These are phyloP conservation scores for Crithidia sp. DNA, from an alignment of 208 protist genomes.

Conservation along the genomic window DNA sequence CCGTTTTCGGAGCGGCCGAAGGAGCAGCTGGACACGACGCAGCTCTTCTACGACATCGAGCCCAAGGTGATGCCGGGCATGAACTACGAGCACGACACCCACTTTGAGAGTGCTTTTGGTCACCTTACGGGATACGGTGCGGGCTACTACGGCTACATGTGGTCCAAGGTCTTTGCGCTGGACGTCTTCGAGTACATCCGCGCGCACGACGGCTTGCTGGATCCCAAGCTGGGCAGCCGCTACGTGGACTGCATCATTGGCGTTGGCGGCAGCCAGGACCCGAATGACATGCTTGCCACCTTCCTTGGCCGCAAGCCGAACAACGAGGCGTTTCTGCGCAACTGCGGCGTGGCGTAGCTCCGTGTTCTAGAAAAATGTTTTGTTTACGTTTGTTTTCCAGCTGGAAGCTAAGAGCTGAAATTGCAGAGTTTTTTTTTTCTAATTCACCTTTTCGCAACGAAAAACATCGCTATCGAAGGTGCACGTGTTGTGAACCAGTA, in stretches of 20 bases:
- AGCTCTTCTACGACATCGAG: conserved; percentile 63
- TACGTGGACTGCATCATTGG: conserved; percentile 84
- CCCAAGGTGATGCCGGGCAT: conserved; percentile 67
- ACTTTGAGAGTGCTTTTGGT: conserved; percentile 83
- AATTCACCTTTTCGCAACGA: no score
- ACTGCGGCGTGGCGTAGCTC: conserved; percentile 44
- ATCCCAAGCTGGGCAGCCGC: conserved; percentile 59
- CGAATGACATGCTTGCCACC: conserved; percentile 71
- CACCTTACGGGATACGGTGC: conserved; percentile 85
- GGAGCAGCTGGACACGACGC: conserved; percentile 58
- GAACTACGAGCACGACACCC: conserved; percentile 54
- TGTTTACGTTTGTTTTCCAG: no score
- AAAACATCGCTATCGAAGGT: no score
- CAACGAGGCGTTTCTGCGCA: conserved; percentile 77
- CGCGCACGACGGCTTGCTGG: conserved; percentile 65
- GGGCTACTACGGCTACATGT: conserved; percentile 90
- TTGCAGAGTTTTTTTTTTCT: no score
- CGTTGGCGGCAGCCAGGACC: conserved; percentile 75
- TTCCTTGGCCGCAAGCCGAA: conserved; percentile 89
- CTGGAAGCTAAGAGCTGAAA: no score
- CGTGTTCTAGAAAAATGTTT: no score
- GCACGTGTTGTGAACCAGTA: no score
- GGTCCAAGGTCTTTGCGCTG: conserved; percentile 86
- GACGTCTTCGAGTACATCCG: conserved; percentile 87
- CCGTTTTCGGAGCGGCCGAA: conserved; percentile 64